A percentile compares a stretch with the other conserved stretches of the same genome.
Conservation (phyloP, 371 early-diverging fungal species). For the Nematocida minor region DNA sequence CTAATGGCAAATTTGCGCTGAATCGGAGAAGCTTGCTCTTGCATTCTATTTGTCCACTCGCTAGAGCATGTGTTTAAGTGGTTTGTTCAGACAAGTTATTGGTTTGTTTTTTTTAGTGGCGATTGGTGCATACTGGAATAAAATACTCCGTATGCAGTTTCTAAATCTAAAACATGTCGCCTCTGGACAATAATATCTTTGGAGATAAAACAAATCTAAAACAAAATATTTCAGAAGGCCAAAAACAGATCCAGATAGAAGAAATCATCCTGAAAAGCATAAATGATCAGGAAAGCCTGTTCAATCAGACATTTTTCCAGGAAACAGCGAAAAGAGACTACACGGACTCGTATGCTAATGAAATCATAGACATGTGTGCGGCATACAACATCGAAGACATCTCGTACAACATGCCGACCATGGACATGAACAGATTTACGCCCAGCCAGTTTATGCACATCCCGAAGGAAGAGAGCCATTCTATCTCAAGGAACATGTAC, state of each 20-base stretch:
- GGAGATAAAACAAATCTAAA: constrained; percentile 10
- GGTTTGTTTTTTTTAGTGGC: not conserved
- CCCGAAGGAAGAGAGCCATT: too few species aligned
- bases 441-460: not conserved
- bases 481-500: not conserved
- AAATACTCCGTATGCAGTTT: constrained; percentile 16
- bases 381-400: constrained; percentile 26
- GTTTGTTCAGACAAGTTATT: too few species aligned
- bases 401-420: constrained; percentile 1
- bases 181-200: not conserved
- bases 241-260: constrained; percentile 8
- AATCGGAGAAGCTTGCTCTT: too few species aligned
- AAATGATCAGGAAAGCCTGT: constrained; percentile 47
- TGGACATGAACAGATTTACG: not conserved
- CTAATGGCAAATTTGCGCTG: too few species aligned
- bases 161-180: constrained; percentile 35
- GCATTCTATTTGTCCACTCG: too few species aligned
- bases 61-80: too few species aligned
- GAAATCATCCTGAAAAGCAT: constrained; percentile 51
- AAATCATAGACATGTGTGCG: constrained; percentile 47
- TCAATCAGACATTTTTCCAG: constrained; percentile 16
- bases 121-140: constrained; percentile 10
- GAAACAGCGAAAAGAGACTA: not conserved
- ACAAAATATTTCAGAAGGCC: constrained; percentile 16
- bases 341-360: constrained; percentile 18